These are phyloP conservation scores for Talaromyces ruber DNA, from an alignment of 495 filamentous ascomycete species.

Conservation along the genomic window DNA sequence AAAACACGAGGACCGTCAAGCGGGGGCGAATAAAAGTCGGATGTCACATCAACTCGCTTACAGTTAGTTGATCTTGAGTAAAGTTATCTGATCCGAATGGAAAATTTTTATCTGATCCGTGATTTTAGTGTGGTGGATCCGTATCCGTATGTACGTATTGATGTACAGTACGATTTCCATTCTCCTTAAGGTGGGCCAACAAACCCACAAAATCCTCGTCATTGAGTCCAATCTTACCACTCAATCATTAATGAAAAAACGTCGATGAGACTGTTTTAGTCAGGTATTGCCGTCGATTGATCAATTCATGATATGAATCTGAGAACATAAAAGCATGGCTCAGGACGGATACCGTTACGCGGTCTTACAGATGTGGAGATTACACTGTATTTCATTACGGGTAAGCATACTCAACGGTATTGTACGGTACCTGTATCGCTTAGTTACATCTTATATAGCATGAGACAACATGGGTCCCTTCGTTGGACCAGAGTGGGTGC, in stretches of 20 bases:
- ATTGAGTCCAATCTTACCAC: not conserved
- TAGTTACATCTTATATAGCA: not conserved
- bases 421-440: not conserved
- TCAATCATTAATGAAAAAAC: not conserved
- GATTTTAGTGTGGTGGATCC: constrained; percentile 1
- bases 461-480: not conserved
- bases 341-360: not conserved
- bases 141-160: not conserved
- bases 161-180: not conserved
- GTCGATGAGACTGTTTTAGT: not conserved
- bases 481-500: not conserved
- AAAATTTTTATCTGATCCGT: constrained; percentile 1
- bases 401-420: not conserved
- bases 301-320: not conserved
- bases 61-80: not conserved
- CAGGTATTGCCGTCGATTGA: not conserved
- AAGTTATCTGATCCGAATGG: constrained; percentile 1
- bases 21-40: not conserved
- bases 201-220: not conserved
- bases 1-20: not conserved
- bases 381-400: not conserved
- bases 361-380: not conserved
- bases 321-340: not conserved
- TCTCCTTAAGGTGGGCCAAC: not conserved
- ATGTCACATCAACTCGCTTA: not conserved